A percentile compares a stretch with the other conserved stretches of the same genome.
Conservation (phyloP, 2,329 filamentous ascomycete species). For the Penicillium hesseltinei region DNA sequence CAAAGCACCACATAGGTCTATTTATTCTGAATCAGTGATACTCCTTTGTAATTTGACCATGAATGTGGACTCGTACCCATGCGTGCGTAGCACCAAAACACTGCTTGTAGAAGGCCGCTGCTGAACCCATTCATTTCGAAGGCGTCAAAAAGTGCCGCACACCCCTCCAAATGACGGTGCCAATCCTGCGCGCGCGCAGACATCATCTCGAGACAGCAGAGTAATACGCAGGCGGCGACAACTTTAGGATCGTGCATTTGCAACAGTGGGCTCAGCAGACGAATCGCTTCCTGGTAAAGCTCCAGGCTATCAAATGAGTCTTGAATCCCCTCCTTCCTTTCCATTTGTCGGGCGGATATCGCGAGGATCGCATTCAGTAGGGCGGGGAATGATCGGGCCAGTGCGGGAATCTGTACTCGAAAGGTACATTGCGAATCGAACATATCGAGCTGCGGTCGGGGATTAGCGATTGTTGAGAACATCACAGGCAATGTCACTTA, state of each 20-base stretch:
- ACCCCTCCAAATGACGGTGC: slow-evolving; percentile 57
- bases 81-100: slow-evolving; percentile 60
- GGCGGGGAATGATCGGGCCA: slow-evolving; percentile 48
- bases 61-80: slow-evolving; percentile 45
- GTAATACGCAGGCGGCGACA: slow-evolving; percentile 53
- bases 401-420: slow-evolving; percentile 50
- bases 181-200: slow-evolving; percentile 51
- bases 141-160: slow-evolving; percentile 53
- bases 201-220: slow-evolving; percentile 57
- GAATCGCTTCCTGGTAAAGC: slow-evolving; percentile 55
- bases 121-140: slow-evolving; percentile 53
- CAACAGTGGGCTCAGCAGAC: slow-evolving; percentile 49
- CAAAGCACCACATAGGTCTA: too few species aligned
- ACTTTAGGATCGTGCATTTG: slow-evolving; percentile 50
- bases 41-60: neutral
- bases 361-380: slow-evolving; percentile 54
- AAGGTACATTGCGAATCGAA: slow-evolving; percentile 56
- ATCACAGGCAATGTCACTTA: slow-evolving; percentile 19
- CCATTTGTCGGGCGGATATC: slow-evolving; percentile 54
- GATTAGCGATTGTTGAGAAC: neutral
- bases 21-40: too few species aligned
- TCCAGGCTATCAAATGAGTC: slow-evolving; percentile 52
- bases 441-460: slow-evolving; percentile 52
- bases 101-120: slow-evolving; percentile 52
- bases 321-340: slow-evolving; percentile 47